Evolutionary conservation across 371 early-diverging fungal species (phyloP), one percentile per base, ranked within the genome.

Genomic region (Blakeslea trispora): DNA sequence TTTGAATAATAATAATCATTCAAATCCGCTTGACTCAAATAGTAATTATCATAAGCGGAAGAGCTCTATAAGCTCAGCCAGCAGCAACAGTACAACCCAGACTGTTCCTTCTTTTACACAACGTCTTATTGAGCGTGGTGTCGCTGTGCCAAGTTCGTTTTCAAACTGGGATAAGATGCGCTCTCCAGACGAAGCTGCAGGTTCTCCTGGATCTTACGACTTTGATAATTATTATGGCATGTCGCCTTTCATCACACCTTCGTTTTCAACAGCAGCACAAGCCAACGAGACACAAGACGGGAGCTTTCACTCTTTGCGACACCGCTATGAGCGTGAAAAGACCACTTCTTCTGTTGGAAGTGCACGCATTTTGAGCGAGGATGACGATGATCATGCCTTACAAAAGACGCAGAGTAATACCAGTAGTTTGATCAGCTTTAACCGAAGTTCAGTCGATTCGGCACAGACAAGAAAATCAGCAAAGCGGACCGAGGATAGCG

Each of bases 231-330:
- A 71, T 45, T 77, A 71, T 41, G 77, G 77, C 15, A 59, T 77
- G 46, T 77, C 77, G 4, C 77, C 77, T 9, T 73, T 73, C 50
- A 73, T 77, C 39, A 71, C 71, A 1, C 67, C 77, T 11, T 77
- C 77, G 0, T 77, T 73, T 46, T 57, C 69, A 35, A 57, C 69
- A 11, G 58, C 61, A 3, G 46, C 48, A 0, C 55, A 61, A 53
- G 31, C 47, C 1, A 8, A 45, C 40, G 13, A 50, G 51, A 43
- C 57, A 59, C 60, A 61, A 17, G 65, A 60, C 24, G 60, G 65
- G 0, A 40, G 52, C 14, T 75, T 69, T 45, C 57, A 54, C 28
- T 73, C 77, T 1, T 40, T 73, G 7, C 55, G 66, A 32, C 74
- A 77, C 15, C 69, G 74, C 0, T 77, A 77, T 47, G 71, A 73